Evolutionary conservation across 2,329 filamentous ascomycete genomes (phyloP).

Genomic region (Lachnellula suecica): DNA sequence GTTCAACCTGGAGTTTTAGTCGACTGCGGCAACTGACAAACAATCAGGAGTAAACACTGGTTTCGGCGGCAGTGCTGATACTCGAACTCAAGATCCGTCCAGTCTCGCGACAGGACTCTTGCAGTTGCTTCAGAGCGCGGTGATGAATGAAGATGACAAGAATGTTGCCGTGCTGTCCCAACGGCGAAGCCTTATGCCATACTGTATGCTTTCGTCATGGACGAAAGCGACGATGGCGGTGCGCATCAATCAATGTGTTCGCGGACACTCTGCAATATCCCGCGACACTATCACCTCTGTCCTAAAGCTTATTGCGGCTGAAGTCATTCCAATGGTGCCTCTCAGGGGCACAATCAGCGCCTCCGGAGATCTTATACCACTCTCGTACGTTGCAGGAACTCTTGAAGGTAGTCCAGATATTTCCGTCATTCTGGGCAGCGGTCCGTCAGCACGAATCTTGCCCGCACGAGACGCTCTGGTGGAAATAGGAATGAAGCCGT

Average conservation of each 20-base stretch:
- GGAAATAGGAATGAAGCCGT: constrained; percentile 29
- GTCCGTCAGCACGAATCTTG: not conserved
- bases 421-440: not conserved
- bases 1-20: too few relatives aligned
- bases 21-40: too few relatives aligned
- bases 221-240: constrained; percentile 55
- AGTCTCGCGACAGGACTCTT: constrained; percentile 55
- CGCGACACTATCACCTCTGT: constrained; percentile 46
- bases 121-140: constrained; percentile 51
- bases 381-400: constrained; percentile 53
- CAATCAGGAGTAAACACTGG: constrained; percentile 62
- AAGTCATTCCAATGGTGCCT: constrained; percentile 48
- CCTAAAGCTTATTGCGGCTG: constrained; percentile 41
- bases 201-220: constrained; percentile 48
- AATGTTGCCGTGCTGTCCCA: too few relatives aligned
- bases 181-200: not conserved
- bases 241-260: constrained; percentile 53
- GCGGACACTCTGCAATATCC: constrained; percentile 55
- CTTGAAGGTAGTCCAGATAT: constrained; percentile 38
- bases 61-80: constrained; percentile 64
- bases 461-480: constrained; percentile 34
- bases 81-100: constrained; percentile 48
- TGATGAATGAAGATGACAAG: constrained; percentile 33
- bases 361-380: constrained; percentile 55
- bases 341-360: constrained; percentile 57